phyloP scores from a whole-genome alignment of 805 yeast species.

The Ogataea naganishii region DNA sequence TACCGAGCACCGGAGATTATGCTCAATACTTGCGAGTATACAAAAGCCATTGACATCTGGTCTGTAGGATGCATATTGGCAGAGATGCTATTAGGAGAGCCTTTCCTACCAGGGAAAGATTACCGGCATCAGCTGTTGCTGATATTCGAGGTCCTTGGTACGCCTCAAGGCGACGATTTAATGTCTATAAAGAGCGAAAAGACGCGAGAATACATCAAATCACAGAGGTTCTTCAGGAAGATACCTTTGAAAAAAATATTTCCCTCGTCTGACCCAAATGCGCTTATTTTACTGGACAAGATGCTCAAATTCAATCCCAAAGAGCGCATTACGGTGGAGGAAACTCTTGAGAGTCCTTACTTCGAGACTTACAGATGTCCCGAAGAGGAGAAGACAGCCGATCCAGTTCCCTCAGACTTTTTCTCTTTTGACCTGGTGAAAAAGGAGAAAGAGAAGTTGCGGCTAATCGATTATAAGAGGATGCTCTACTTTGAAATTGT shows the following conservation, averaged over 20 bases:
- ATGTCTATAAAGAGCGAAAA: constrained; percentile 64
- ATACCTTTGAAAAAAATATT: constrained; percentile 43
- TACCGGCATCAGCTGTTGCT: constrained; percentile 59
- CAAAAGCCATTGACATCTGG: constrained; percentile 76
- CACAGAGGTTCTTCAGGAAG: constrained; percentile 53
- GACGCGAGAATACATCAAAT: constrained; percentile 69
- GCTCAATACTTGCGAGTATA: constrained; percentile 63
- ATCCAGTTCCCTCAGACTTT: constrained; percentile 45
- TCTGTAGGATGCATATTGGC: constrained; percentile 74
- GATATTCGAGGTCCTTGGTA: constrained; percentile 62
- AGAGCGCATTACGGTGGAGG: constrained; percentile 72
- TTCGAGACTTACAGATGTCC: constrained; percentile 60
- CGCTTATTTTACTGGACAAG: constrained; percentile 56
- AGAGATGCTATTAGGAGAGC: constrained; percentile 53
- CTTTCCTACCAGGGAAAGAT: constrained; percentile 70
- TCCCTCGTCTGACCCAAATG: constrained; percentile 39
- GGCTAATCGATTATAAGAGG: constrained; percentile 39
- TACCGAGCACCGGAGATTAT: constrained; percentile 80
- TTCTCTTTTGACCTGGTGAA: constrained; percentile 47
- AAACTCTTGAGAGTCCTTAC: constrained; percentile 79
- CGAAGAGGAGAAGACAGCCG: constrained; percentile 57
- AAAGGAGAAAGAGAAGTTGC: constrained; percentile 45
- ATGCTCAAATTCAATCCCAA: constrained; percentile 77
- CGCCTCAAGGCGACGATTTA: constrained; percentile 68
- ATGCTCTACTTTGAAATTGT: constrained; percentile 46